These are phyloP conservation scores for Excoecaria agallocha DNA, from an alignment of 345 rosid genomes.

Conservation along the genomic window DNA sequence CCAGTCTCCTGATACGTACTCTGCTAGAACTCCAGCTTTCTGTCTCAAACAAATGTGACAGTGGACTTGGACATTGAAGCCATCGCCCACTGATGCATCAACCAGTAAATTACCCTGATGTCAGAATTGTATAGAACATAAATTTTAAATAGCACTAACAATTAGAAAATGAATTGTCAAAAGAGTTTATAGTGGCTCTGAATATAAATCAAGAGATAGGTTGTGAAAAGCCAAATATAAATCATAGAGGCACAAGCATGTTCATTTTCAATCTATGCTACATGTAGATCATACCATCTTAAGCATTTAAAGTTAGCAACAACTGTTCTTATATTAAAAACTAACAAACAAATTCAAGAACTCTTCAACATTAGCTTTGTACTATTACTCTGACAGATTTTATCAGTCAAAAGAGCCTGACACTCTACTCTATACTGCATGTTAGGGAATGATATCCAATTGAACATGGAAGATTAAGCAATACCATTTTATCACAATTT, in stretches of 20 bases:
- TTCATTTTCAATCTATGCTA: background rate
- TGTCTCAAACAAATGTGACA: constrained; percentile 59
- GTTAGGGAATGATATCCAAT: background rate
- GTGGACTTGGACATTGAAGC: constrained; percentile 63
- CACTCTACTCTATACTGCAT: background rate
- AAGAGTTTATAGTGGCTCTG: constrained; percentile 1
- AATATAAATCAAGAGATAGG: constrained; percentile 7
- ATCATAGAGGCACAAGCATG: background rate
- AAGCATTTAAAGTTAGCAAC: background rate
- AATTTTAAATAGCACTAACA: constrained; percentile 39
- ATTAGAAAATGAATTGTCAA: constrained; percentile 18
- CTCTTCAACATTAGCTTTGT: background rate
- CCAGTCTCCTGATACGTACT: constrained; percentile 40
- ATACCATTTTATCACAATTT: background rate
- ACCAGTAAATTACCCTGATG: constrained; percentile 83
- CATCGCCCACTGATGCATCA: constrained; percentile 94
- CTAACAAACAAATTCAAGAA: background rate
- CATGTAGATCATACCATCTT: too few species aligned
- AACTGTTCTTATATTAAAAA: background rate
- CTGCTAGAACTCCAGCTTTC: constrained; percentile 83
- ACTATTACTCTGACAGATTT: background rate
- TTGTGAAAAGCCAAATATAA: background rate
- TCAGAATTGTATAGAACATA: constrained; percentile 63
- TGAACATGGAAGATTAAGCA: background rate
- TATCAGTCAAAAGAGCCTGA: background rate